Evolutionary conservation across 75 land plant genomes (phyloP), one percentile per base, ranked within the genome.

Genomic region (Azolla pinnata): DNA sequence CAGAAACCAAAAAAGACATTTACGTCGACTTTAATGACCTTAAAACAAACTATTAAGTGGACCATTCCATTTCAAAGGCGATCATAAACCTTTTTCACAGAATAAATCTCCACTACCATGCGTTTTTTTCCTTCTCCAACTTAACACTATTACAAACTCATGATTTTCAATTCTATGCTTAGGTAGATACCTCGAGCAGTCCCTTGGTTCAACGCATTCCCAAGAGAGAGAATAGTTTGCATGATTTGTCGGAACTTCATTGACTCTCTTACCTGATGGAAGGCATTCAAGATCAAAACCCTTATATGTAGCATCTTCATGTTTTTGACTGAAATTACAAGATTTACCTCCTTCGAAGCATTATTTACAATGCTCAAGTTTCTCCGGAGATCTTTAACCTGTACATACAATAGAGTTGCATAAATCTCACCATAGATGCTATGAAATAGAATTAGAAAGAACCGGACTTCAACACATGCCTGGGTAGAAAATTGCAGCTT

Each of bases 181-280:
- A 21, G n/a, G n/a, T n/a, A n/a, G 21, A 14, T 46, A 95, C 99
- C 97, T 63, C 97, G 80, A 17, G 97, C 91, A 71, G 99, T 95
- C 67, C 99, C 99, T 66, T 87, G 87, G 61, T 95, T 95, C 33
- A 95, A 62, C 17, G 99, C 97, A 84, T 95, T 95, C 62, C 97
- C 99, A 9, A 95, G 66, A 23, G 86, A 80, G 51, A 90, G 91
- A 62, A 95, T 89, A 54, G 91, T 90, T 69, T 95, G 97, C 99
- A 95, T 95, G 14, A 95, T 72, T 73, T 81, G 82, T 55, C 81
- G 82, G 66, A 95, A 65, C 60, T 90, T 86, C 8, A 57, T 34
- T 29, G 99, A 95, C 44, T 68, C 84, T 62, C 80, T 81, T 16
- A 95, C 80, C 99, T 95, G 88, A 18, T 23, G n/a, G n/a, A n/a